These are phyloP conservation scores for Tylopilus sp. DNA, from an alignment of 1,284 basidiomycete genomes.

Conservation along the genomic window DNA sequence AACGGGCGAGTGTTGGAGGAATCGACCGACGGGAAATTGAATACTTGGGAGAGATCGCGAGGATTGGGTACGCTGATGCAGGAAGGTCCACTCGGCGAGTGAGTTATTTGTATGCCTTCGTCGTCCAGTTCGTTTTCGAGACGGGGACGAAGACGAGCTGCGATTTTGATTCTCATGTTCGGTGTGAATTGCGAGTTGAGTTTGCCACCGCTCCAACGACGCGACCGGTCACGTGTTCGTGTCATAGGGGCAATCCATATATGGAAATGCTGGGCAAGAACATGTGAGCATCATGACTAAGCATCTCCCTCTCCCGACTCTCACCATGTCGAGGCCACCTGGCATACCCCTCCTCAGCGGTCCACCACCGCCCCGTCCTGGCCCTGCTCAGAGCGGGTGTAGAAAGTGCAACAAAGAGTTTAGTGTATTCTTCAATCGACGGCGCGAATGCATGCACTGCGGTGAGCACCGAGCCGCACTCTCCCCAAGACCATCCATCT, in stretches of 20 bases:
- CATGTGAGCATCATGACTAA: no score
- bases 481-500: not conserved
- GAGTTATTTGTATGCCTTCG: conserved; percentile 52
- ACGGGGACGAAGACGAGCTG: conserved; percentile 62
- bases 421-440: conserved; percentile 59
- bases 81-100: conserved; percentile 37
- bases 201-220: conserved; percentile 28
- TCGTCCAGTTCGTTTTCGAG: conserved; percentile 60
- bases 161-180: conserved; percentile 53
- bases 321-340: conserved; percentile 20
- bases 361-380: conserved; percentile 41
- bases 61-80: conserved; percentile 63
- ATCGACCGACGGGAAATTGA: conserved; percentile 65
- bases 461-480: conserved; percentile 43
- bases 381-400: conserved; percentile 46
- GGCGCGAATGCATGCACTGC: conserved; percentile 70
- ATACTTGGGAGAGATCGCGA: conserved; percentile 57
- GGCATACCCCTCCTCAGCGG: conserved; percentile 73
- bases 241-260: not conserved
- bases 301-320: not conserved
- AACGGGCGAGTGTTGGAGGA: not conserved
- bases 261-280: conserved; percentile 15
- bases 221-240: conserved; percentile 24
- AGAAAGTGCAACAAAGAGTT: conserved; percentile 76
- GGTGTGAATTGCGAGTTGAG: no score